Base-by-base conservation (phyloP, 805 yeast species). In the Ogataea degrootiae region DNA sequence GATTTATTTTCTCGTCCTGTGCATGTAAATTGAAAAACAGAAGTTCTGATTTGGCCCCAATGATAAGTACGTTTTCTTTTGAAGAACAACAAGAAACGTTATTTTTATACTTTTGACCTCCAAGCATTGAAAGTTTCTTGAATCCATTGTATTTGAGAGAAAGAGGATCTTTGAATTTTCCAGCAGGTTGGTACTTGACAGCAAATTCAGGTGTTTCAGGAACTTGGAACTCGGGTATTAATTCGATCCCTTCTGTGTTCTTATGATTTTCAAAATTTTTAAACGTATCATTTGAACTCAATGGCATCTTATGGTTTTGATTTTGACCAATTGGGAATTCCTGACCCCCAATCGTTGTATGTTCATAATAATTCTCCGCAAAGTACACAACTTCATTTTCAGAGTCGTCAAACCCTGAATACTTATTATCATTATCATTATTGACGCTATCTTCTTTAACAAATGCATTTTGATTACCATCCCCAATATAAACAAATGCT, bases 81-180 rank as follows among this genome's bases (percentile, higher is more conserved):
- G 51, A 42, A 2, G 61, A 58, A 29, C 56, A 57, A 16, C 56
- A 57, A 6, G 70, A 47, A 6, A 73, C 47, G 54, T 75, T 75
- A 44, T 74, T 74, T 50, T 75, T 75, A 54, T 66, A 74, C 49
- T 62, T 66, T 42, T 71, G 58, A 2, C 70, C 64, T 7, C 42
- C 35, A 12, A 60, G 49, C 37, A 58, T 56, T 0, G 50, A 47
- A 12, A 76, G 37, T 38, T 50, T 53, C 23, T 42, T 43, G 29
- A 53, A 16, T 39, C 44, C 33, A 63, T 52, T 48, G 41, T 49
- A 54, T 16, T 46, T 46, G n/a, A 58, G 29, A 1, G 41, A 37
- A 17, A 60, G 34, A 34, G 68, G 47, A 53, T 74, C 76, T 21
- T 58, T 53, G 45, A 69, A 74, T 45, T 67, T 68, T 5, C 52